These are phyloP conservation scores for Vaccinium myrtillus DNA, from an alignment of 148 eudicot species.

Conservation along the genomic window DNA sequence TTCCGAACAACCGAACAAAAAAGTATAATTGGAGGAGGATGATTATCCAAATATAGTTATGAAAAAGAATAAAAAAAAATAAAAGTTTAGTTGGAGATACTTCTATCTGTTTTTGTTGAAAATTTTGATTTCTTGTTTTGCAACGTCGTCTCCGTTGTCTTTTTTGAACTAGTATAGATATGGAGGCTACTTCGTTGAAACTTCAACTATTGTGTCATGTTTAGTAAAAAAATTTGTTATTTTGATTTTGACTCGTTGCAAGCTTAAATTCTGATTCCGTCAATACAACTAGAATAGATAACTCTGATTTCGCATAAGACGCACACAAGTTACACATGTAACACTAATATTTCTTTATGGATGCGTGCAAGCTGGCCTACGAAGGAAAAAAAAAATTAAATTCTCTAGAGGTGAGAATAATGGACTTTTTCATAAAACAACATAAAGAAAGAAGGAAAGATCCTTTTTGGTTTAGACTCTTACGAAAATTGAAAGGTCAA, in stretches of 20 bases:
- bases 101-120: too few species aligned
- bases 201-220: neutral
- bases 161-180: neutral
- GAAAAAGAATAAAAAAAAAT: neutral
- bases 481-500: neutral
- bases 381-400: neutral
- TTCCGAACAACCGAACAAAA: too few species aligned
- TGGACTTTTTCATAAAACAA: neutral
- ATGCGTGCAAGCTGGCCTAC: too few species aligned
- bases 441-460: neutral
- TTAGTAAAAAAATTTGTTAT: neutral
- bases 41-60: neutral
- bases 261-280: neutral
- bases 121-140: neutral
- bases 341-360: neutral
- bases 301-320: neutral
- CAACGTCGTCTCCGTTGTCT: neutral
- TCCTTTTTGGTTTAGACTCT: neutral
- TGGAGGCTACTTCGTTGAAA: neutral
- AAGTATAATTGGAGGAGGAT: neutral
- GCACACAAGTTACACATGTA: neutral
- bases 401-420: neutral
- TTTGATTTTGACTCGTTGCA: neutral
- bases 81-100: too few species aligned
- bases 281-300: neutral